Evolutionary conservation across 2,329 filamentous ascomycete species (phyloP).

Genomic region (Aspergillus hortae): DNA sequence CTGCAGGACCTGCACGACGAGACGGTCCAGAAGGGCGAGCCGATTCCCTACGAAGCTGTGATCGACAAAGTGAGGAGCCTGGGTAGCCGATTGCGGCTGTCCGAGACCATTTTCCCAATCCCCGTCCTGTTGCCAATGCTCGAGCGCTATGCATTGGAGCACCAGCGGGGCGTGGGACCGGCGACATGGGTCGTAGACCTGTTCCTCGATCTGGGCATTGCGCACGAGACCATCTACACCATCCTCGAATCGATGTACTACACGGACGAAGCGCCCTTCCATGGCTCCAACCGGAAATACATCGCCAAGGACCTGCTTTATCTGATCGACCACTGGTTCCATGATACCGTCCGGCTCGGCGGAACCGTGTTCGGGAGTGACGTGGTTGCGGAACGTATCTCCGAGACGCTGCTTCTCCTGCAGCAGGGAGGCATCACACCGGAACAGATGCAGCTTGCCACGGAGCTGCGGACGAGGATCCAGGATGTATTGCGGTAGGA

Average conservation of each 20-base stretch:
- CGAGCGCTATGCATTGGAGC: slow-evolving; percentile 50
- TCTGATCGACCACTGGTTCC: slow-evolving; percentile 59
- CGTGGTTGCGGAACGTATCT: slow-evolving; percentile 50
- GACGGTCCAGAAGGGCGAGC: slow-evolving; percentile 42
- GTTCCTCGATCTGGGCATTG: slow-evolving; percentile 60
- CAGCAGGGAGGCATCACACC: slow-evolving; percentile 42
- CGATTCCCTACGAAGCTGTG: slow-evolving; percentile 48
- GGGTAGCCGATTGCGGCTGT: slow-evolving; percentile 54
- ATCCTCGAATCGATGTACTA: slow-evolving; percentile 66
- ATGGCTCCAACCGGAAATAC: slow-evolving; percentile 53
- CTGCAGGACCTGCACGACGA: slow-evolving; percentile 67
- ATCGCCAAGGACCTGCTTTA: slow-evolving; percentile 62
- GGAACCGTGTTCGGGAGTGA: slow-evolving; percentile 59
- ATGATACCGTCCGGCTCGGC: slow-evolving; percentile 53
- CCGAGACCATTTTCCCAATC: slow-evolving; percentile 56
- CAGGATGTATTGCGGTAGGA: slow-evolving; percentile 35
- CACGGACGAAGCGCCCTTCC: slow-evolving; percentile 63
- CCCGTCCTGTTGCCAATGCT: slow-evolving; percentile 53
- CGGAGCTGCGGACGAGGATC: slow-evolving; percentile 41
- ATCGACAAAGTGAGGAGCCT: slow-evolving; percentile 55
- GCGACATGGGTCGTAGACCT: slow-evolving; percentile 62
- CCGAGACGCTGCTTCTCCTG: slow-evolving; percentile 44
- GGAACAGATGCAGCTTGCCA: slow-evolving; percentile 35
- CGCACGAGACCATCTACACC: slow-evolving; percentile 59
- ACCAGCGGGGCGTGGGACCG: slow-evolving; percentile 46